Evolutionary conservation across 2,329 filamentous ascomycete genomes (phyloP), one percentile per base, ranked within the genome.

Genomic region (Trichoderma arundinaceum): DNA sequence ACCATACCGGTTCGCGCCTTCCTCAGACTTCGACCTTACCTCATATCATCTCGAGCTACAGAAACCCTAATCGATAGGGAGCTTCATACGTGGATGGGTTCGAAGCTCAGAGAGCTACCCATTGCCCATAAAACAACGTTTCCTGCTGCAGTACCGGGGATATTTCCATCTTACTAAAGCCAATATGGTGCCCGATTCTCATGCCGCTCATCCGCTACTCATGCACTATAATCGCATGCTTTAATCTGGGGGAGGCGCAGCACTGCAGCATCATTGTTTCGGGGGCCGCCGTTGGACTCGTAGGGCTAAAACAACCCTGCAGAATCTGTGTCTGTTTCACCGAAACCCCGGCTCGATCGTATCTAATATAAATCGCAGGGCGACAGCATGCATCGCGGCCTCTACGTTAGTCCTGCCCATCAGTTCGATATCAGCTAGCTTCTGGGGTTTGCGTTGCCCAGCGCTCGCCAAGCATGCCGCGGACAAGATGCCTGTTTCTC

Each of bases 221-320:
- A 51, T 41, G 46, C 57, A 60, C 57, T 35, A 51, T 38, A 32
- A 49, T 15, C 57, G 35, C 57, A 38, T 49, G 44, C 22, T 19
- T 52, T 43, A 62, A 62, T 62, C 58, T 33, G 58, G 58, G 58
- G 58, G 58, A 62, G 58, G 58, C 58, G 58, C 58, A 62, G 58
- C 58, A 52, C 38, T 52, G 35, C 35, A 10, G 58, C 58, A 52
- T 38, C 48, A 33, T 52, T 22, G 58, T 32, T 38, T 53, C 39
- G 39, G 35, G 35, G 35, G 46, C 35, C 38, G 38, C 46, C 41
- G 46, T 9, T 22, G 15, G n/a, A 38, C n/a, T 35, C 32, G 17
- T 19, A 53, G 35, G 7, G 49, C n/a, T 22, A 33, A 17, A 22
- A n/a, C 19, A 52, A 32, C 58, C 58, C 48, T 62, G 58, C 58